Base-by-base conservation (phyloP, 2,329 filamentous ascomycete genomes). In the Albophoma yamanashiensis region DNA sequence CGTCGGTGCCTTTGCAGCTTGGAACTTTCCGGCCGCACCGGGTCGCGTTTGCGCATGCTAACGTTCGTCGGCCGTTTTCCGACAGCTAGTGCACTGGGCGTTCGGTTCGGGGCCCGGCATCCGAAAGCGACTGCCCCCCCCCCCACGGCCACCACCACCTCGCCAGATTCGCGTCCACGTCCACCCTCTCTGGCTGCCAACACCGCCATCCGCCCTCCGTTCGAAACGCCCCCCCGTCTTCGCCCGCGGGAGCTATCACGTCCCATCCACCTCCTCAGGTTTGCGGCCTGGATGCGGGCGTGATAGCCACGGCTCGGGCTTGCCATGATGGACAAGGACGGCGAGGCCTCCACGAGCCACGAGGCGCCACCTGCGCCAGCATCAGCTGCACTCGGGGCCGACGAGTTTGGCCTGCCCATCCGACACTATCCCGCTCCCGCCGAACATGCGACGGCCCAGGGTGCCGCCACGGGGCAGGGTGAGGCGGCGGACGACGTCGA, bases 351-450 rank as follows among this genome's bases (percentile, higher is more conserved):
- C 60, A 61, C 55, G 43, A 38, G 56, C 56, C 56, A 52, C 4
- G 55, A 42, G n/a, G 9, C 57, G 20, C 65, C 62, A 67, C 70
- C 68, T 67, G 65, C 71, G 71, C 66, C 66, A 62, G 59, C 64
- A 64, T 64, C 62, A 50, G 58, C 55, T 62, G 68, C 47, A 27
- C 58, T 68, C 57, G 83, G 87, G 67, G 74, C 85, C 61, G 88
- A 91, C 71, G 88, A 91, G 65, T 91, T 90, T 70, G 88, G 88
- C 57, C 75, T 91, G 64, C 87, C 87, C 22, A 80, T 88, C 63
- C 79, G 78, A 69, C 82, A 78, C 66, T 79, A 71, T 67, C 67
- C 71, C 67, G 73, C 70, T 59, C 71, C 74, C 36, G 64, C 67
- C 47, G 62, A 59, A 57, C 61, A 65, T 43, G 53, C 61, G 58